Conservation (phyloP, 441 rosid species). For the Euphorbia corollata region DNA sequence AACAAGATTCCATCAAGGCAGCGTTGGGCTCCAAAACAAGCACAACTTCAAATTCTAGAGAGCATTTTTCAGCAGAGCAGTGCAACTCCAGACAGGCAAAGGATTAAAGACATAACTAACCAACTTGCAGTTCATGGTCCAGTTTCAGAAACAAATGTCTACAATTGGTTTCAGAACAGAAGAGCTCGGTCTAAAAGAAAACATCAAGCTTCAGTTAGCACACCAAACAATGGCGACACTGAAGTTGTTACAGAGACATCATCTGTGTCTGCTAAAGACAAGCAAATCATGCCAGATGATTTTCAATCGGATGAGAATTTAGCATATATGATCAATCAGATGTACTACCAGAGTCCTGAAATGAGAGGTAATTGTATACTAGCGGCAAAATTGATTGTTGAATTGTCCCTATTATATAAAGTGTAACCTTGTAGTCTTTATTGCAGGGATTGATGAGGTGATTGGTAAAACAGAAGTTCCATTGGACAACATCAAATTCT, state of each 20-base stretch:
- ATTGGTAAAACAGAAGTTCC: constrained; percentile 38
- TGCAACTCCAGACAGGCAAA: constrained; percentile 58
- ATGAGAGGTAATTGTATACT: constrained; percentile 33
- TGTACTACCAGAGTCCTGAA: constrained; percentile 48
- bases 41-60: constrained; percentile 68
- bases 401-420: no score
- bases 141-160: constrained; percentile 67
- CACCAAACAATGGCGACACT: constrained; percentile 22
- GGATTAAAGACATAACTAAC: constrained; percentile 54
- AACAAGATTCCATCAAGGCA: constrained; percentile 60
- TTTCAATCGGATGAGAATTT: constrained; percentile 29
- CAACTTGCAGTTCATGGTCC: constrained; percentile 63
- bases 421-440: neutral
- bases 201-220: constrained; percentile 21
- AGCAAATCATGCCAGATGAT: constrained; percentile 27
- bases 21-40: constrained; percentile 71
- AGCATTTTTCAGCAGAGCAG: constrained; percentile 47
- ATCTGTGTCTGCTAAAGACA: constrained; percentile 25
- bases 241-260: constrained; percentile 24
- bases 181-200: constrained; percentile 70
- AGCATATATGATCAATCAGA: constrained; percentile 23
- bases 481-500: constrained; percentile 21
- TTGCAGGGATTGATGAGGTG: constrained; percentile 57
- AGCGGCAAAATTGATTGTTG: no score
- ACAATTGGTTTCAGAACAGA: constrained; percentile 84